Percentiles rank a stretch among this genome's conserved stretches.
These are phyloP conservation scores for Phytophthora parvispora DNA, from an alignment of 352 stramenopile species.

Conservation along the genomic window DNA sequence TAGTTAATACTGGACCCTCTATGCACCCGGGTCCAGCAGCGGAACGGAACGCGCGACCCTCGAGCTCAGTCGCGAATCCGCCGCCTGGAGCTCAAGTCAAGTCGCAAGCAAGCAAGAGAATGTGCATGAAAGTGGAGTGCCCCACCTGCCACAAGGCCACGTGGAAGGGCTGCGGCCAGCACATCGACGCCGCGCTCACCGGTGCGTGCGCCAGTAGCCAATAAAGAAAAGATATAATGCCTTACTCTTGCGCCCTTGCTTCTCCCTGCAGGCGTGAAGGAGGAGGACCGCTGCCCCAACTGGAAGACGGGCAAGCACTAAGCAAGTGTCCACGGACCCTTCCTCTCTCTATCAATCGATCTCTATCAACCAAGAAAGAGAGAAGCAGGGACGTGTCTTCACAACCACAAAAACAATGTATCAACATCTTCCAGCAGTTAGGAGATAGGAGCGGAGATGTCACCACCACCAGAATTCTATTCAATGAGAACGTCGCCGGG, in stretches of 20 bases:
- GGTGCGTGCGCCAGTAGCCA: slow-evolving; percentile 19
- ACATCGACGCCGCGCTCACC: slow-evolving; percentile 60
- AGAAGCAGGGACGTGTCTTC: neutral
- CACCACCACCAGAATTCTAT: neutral
- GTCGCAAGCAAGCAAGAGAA: too few species aligned
- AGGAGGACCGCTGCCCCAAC: slow-evolving; percentile 57
- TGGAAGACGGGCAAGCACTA: slow-evolving; percentile 72
- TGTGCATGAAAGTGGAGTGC: slow-evolving; percentile 75
- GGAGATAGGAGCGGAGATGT: slow-evolving; percentile 3
- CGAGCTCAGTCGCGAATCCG: slow-evolving; percentile 21
- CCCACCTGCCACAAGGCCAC: slow-evolving; percentile 69
- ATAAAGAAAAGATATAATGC: neutral
- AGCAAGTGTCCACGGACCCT: neutral
- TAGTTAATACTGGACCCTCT: neutral
- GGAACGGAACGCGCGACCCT: neutral
- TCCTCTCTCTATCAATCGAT: too few species aligned
- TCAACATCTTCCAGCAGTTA: slow-evolving; percentile 1
- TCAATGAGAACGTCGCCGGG: neutral
- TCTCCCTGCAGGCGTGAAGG: slow-evolving; percentile 42
- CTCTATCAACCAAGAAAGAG: neutral
- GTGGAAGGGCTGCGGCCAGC: slow-evolving; percentile 66
- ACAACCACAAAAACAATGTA: neutral
- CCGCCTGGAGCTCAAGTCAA: slow-evolving; percentile 13
- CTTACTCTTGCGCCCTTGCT: neutral
- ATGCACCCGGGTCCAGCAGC: slow-evolving; percentile 2